phyloP scores from a whole-genome alignment of 208 protist genomes.

The Crithidia expoeki region DNA sequence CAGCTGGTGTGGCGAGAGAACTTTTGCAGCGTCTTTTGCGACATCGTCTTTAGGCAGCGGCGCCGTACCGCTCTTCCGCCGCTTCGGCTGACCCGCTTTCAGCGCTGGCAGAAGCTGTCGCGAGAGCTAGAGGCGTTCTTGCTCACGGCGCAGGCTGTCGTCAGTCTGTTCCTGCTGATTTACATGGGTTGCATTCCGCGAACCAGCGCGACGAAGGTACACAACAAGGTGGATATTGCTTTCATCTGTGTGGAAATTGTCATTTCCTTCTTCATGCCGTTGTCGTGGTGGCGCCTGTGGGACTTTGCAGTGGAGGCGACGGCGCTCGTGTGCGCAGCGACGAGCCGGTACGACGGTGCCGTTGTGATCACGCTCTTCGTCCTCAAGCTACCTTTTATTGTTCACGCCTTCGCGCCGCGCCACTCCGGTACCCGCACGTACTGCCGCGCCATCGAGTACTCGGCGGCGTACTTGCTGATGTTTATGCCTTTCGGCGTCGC shows the following conservation, averaged over 20 bases:
- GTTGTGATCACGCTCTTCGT: conserved; percentile 59
- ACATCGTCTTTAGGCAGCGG: conserved; percentile 48
- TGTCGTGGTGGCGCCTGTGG: conserved; percentile 43
- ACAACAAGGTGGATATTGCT: conserved; percentile 59
- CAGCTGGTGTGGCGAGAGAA: conserved; percentile 79
- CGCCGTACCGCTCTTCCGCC: conserved; percentile 17
- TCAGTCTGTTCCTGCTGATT: conserved; percentile 60
- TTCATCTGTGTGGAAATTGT: conserved; percentile 54
- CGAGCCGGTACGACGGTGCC: conserved; percentile 43
- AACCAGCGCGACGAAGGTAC: conserved; percentile 24
- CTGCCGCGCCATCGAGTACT: conserved; percentile 62
- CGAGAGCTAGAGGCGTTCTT: conserved; percentile 22
- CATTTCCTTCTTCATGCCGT: conserved; percentile 38
- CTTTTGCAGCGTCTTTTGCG: conserved; percentile 66
- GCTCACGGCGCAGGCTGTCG: conserved; percentile 52
- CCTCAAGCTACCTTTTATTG: conserved; percentile 68
- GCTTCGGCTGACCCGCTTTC: conserved; percentile 14
- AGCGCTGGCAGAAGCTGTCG: conserved; percentile 26
- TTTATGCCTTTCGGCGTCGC: conserved; percentile 60
- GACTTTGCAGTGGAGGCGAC: conserved; percentile 52
- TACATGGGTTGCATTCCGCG: conserved; percentile 61
- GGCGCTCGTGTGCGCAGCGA: conserved; percentile 48
- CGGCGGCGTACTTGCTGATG: conserved; percentile 53
- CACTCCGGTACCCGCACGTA: conserved; percentile 75
- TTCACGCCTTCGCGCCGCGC: conserved; percentile 42